Base-by-base conservation (phyloP, 2,329 filamentous ascomycete species). In the Venturia pyrina region DNA sequence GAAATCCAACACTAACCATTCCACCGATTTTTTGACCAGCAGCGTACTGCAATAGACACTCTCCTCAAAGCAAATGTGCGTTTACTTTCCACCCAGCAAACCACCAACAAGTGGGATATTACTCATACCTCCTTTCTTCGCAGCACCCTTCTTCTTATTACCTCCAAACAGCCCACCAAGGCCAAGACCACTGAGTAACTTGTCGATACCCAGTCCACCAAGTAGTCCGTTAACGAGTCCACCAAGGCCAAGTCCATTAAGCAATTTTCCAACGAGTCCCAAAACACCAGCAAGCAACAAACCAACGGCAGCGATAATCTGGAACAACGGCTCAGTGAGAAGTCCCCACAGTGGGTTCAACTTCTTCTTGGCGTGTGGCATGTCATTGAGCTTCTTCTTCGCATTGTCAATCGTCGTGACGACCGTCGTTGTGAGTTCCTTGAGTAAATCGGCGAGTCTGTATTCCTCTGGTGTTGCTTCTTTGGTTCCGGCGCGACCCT, bases 301-400 rank as follows among this genome's bases (percentile, higher is more conserved):
- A 28, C 93, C 93, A 59, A 96, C 92, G 13, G 90, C 92, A 10
- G 92, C 91, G 62, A 96, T 84, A 74, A 96, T 96, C 83, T 97
- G 93, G 83, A 92, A 91, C 28, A 96, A 81, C 13, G 93, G 93
- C 81, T 96, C 91, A 44, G 86, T 86, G 70, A 95, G 80, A 62
- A 96, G 81, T 40, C 81, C 86, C 91, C 92, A 96, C 40, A 97
- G 85, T 13, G 93, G 92, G 79, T 93, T 96, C 68, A 96, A 83
- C 81, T 93, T 88, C 83, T 96, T 93, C 88, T 96, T 96, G 56
- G 91, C 93, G 70, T 96, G 89, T 6, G 93, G 92, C 90, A 96
- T 95, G 73, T 90, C 89, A 73, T 89, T 87, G 68, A 96, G 89
- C 81, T 90, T 90, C 80, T 89, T 90, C 85, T 93, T 95, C 34